phyloP scores from a whole-genome alignment of 306 rosid species.

The Castanea crenata region DNA sequence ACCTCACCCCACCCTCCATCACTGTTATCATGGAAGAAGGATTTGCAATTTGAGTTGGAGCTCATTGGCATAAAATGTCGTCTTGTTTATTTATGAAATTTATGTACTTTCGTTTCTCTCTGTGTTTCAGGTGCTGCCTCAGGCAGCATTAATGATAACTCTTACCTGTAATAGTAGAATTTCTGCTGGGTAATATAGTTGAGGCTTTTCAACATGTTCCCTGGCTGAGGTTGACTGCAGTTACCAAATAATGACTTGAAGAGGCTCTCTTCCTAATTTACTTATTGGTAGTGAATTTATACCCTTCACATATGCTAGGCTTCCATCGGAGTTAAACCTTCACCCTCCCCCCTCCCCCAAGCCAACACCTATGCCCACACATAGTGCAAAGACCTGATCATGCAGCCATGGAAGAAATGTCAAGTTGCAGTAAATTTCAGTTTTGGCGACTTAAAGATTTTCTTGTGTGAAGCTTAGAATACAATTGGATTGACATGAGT shows the following conservation, averaged over 20 bases:
- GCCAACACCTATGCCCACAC: neutral
- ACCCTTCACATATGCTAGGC: neutral
- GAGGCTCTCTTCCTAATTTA: neutral
- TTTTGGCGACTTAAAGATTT: too few relatives aligned
- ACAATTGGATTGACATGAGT: too few relatives aligned
- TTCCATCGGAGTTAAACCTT: neutral
- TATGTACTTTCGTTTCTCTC: neutral
- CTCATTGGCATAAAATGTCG: neutral
- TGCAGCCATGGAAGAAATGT: too few relatives aligned
- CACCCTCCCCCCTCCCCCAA: neutral
- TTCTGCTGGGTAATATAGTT: neutral
- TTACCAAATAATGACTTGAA: neutral
- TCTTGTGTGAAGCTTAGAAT: too few relatives aligned
- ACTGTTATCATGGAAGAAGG: too few relatives aligned
- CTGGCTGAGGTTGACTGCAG: neutral
- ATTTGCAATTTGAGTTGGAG: too few relatives aligned
- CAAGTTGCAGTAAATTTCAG: too few relatives aligned
- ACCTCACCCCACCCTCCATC: too few relatives aligned
- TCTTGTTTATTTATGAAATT: neutral
- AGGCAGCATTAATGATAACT: neutral
- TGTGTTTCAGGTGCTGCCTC: neutral
- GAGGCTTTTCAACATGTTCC: conserved; percentile 4
- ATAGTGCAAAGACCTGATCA: neutral
- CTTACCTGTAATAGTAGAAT: neutral
- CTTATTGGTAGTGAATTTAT: neutral